phyloP scores from a whole-genome alignment of 345 rosid genomes.

The Brassica nigra region DNA sequence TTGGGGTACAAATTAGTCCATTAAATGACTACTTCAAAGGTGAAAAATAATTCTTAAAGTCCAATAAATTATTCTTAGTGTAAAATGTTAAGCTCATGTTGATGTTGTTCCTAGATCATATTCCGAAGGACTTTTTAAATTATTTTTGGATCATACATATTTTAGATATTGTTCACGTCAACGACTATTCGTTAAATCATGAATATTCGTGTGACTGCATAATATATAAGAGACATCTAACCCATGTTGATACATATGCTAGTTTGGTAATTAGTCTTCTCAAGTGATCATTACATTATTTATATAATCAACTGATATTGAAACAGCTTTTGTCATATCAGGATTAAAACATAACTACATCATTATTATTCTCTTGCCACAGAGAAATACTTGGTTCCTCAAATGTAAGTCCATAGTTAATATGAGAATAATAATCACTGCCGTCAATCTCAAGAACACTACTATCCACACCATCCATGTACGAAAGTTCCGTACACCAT shows the following conservation, averaged over 20 bases:
- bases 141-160: no score
- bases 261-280: neutral
- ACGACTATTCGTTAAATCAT: neutral
- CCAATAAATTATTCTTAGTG: neutral
- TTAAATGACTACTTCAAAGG: no score
- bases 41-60: neutral
- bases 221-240: neutral
- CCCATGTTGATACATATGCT: slow-evolving; percentile 2
- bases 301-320: slow-evolving; percentile 5
- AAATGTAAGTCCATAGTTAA: slow-evolving; percentile 38
- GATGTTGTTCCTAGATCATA: neutral
- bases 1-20: neutral
- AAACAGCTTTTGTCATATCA: slow-evolving; percentile 17
- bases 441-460: slow-evolving; percentile 41
- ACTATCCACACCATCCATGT: slow-evolving; percentile 38
- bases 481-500: slow-evolving; percentile 47
- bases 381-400: slow-evolving; percentile 45
- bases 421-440: slow-evolving; percentile 41
- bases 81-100: neutral
- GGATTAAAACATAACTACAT: slow-evolving; percentile 33
- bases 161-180: neutral
- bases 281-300: slow-evolving; percentile 8
- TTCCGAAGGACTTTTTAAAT: neutral
- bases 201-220: neutral
- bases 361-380: slow-evolving; percentile 49